A percentile compares a stretch with the other conserved stretches of the same genome.
Evolutionary conservation across 352 stramenopile species (phyloP).

Genomic region (Elongisporangium senticosum): DNA sequence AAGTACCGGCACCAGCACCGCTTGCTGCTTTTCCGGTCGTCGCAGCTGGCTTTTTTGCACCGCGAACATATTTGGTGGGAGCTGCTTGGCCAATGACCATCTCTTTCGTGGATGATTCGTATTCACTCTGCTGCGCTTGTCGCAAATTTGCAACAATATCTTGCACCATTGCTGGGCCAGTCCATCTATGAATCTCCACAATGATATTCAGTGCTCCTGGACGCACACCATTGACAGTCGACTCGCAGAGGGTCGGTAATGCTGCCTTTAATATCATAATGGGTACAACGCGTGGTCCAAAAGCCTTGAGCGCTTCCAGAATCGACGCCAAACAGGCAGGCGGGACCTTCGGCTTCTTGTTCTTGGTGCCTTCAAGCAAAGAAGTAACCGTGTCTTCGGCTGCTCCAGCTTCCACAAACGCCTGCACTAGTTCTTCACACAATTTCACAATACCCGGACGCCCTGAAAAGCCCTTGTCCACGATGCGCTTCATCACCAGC

Average conservation of each 20-base stretch:
- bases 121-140: constrained; percentile 81
- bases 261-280: constrained; percentile 64
- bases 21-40: constrained; percentile 4
- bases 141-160: constrained; percentile 79
- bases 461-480: constrained; percentile 82
- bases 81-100: constrained; percentile 53
- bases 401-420: constrained; percentile 70
- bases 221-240: constrained; percentile 75
- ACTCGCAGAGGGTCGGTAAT: constrained; percentile 69
- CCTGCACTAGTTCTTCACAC: constrained; percentile 67
- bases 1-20: constrained; percentile 7
- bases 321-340: constrained; percentile 61
- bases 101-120: constrained; percentile 72
- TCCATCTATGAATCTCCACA: constrained; percentile 80
- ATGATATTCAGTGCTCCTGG: constrained; percentile 75
- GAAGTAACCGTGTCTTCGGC: constrained; percentile 67
- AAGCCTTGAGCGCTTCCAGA: constrained; percentile 70
- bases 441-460: constrained; percentile 72
- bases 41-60: constrained; percentile 33
- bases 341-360: constrained; percentile 85
- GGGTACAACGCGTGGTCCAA: constrained; percentile 69
- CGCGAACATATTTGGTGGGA: constrained; percentile 65
- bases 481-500: constrained; percentile 66
- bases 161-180: constrained; percentile 61
- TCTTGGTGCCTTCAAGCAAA: constrained; percentile 79